These are phyloP conservation scores for Pascua sp. DNA, from an alignment of 1,284 basidiomycete species.

Conservation along the genomic window DNA sequence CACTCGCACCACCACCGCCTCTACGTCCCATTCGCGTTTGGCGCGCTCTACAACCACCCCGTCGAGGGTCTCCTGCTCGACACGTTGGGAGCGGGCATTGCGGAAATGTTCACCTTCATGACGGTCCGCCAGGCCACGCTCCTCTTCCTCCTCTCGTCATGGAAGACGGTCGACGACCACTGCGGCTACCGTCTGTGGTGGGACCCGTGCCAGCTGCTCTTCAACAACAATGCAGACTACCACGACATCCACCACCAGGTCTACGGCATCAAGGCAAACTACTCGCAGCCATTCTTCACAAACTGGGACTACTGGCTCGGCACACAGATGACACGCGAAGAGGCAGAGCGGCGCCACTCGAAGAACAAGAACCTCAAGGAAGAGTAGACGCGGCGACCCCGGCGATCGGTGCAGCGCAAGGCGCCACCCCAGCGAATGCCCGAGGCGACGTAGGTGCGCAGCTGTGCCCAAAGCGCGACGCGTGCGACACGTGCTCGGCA, in stretches of 20 bases:
- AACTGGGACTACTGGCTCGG: constrained; percentile 50
- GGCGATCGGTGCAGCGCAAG: too few species aligned
- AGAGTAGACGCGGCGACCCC: not conserved
- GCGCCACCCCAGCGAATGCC: too few species aligned
- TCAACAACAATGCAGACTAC: constrained; percentile 93
- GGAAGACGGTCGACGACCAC: constrained; percentile 98
- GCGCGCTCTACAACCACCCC: constrained; percentile 96
- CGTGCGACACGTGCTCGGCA: too few species aligned
- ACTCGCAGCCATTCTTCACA: constrained; percentile 83
- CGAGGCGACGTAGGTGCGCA: too few species aligned
- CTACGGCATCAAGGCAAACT: constrained; percentile 94
- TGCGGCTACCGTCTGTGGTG: constrained; percentile 87
- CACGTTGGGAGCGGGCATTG: constrained; percentile 72
- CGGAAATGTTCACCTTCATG: constrained; percentile 68
- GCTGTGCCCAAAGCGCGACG: too few species aligned
- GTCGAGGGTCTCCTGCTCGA: constrained; percentile 92
- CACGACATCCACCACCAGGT: constrained; percentile 96
- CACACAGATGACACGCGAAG: constrained; percentile 46
- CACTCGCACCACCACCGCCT: constrained; percentile 95
- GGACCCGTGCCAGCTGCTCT: constrained; percentile 82
- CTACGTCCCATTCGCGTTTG: constrained; percentile 95
- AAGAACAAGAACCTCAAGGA: constrained; percentile 5
- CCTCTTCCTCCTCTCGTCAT: constrained; percentile 76
- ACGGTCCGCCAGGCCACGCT: constrained; percentile 78
- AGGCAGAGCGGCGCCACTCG: constrained; percentile 27